Evolutionary conservation across 139 green algal genomes (phyloP), one percentile per base, ranked within the genome.

Genomic region (Limnomonas spitsbergensis): DNA sequence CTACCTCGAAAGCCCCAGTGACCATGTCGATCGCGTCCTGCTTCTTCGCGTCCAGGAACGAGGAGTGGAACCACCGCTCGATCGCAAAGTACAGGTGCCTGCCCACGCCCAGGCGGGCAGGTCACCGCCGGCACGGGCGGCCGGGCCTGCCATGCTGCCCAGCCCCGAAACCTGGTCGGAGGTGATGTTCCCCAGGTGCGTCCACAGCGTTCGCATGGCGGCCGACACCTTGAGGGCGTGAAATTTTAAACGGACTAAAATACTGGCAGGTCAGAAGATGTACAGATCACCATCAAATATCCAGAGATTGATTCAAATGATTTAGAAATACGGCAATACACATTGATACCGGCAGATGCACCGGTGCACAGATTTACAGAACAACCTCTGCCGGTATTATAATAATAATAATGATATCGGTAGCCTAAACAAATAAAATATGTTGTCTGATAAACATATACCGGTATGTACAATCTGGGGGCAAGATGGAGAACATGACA

Each of bases 11-110:
- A 6, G 38, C 70, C 27, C 70, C 70, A 32, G 70, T 36, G 37
- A 76, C 24, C 2, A 76, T n/a, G 40, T 76, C 70, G 2, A 76
- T 61, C 38, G 70, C 70, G n/a, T 76, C 70, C 40, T 76, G 70
- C 70, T 76, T 76, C 9, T 38, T 34, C 2, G 70, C 70, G n/a
- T 76, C 70, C 3, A 66, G 26, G 40, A 76, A 76, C 3, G 38
- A 7, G 40, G 6, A 26, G 42, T 47, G 68, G 36, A 74, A 74
- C 56, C 56, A 70, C 29, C 56, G 27, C 56, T 70, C 56, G 7
- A 24, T 9, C 29, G 14, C 24, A 32, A 70, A 70, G 56, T 70
- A 70, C n/a, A 38, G 56, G 29, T 70, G 9, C 14, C 56, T 35
- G 29, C 56, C 14, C 56, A 32, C 4, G 56, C 56, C 56, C 9